Percentiles rank a stretch among this genome's conserved stretches.
phyloP scores from a whole-genome alignment of 2,329 filamentous ascomycete genomes.

The Exophiala calicioides region DNA sequence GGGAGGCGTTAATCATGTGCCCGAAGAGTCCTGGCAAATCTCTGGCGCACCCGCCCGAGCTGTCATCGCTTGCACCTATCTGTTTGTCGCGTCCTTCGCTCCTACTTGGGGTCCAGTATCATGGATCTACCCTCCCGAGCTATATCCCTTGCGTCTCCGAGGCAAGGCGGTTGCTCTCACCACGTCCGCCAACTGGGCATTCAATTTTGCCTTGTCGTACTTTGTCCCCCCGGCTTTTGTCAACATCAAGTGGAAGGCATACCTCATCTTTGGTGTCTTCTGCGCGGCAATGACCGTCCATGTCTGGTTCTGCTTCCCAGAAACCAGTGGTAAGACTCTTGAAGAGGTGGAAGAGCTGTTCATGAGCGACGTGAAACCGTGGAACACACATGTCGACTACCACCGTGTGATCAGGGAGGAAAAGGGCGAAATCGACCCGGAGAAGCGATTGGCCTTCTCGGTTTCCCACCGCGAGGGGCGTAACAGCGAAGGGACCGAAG shows the following conservation, averaged over 20 bases:
- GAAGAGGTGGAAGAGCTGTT: constrained; percentile 61
- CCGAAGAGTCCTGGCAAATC: constrained; percentile 43
- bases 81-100: constrained; percentile 71
- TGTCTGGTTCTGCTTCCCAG: constrained; percentile 65
- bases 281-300: constrained; percentile 68
- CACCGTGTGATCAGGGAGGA: constrained; percentile 18
- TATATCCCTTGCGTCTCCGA: constrained; percentile 63
- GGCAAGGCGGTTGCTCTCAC: constrained; percentile 66
- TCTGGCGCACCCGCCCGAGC: constrained; percentile 56
- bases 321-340: constrained; percentile 72
- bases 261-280: constrained; percentile 75
- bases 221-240: constrained; percentile 61
- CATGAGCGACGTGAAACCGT: constrained; percentile 15
- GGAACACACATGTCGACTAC: constrained; percentile 23
- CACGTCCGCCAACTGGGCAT: constrained; percentile 64
- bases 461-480: constrained; percentile 13
- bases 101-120: constrained; percentile 63
- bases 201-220: constrained; percentile 58
- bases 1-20: constrained; percentile 36
- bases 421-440: constrained; percentile 19
- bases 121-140: constrained; percentile 62
- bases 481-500: constrained; percentile 6
- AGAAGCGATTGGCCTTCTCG: constrained; percentile 21
- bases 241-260: constrained; percentile 62
- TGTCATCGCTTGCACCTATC: constrained; percentile 69